Percentiles rank a stretch among this genome's conserved stretches.
Evolutionary conservation across 371 early-diverging fungal species (phyloP).

Genomic region (Mortierella sp.): DNA sequence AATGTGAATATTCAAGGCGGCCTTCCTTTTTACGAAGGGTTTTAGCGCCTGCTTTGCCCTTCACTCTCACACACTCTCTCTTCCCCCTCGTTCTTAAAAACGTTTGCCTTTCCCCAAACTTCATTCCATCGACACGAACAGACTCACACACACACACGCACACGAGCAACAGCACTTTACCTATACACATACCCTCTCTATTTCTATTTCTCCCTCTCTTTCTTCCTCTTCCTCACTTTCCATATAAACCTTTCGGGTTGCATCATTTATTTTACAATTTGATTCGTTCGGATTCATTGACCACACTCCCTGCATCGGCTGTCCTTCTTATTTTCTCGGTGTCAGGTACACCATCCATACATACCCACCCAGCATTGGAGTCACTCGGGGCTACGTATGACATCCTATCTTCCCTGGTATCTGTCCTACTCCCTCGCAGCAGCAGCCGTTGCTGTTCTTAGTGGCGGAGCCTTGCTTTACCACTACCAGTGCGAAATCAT

Average conservation of each 20-base stretch:
- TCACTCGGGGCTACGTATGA: slow-evolving; percentile 4
- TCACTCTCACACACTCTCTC: not conserved
- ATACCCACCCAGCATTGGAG: not conserved
- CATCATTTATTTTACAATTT: no score
- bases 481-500: slow-evolving; percentile 88
- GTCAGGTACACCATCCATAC: not conserved
- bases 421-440: slow-evolving; percentile 60
- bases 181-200: not conserved
- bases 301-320: no score
- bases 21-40: not conserved
- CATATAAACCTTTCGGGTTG: no score
- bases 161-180: not conserved
- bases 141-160: not conserved
- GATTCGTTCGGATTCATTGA: no score
- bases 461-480: slow-evolving; percentile 72
- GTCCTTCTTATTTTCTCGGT: not conserved
- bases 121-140: not conserved
- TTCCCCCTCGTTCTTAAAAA: no score
- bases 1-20: not conserved
- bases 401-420: slow-evolving; percentile 58
- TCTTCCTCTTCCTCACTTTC: not conserved
- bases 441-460: slow-evolving; percentile 61
- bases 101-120: not conserved
- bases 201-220: not conserved
- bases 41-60: not conserved